Evolutionary conservation across 2,329 filamentous ascomycete genomes (phyloP).

Genomic region (Pestalotiopsis sp.): DNA sequence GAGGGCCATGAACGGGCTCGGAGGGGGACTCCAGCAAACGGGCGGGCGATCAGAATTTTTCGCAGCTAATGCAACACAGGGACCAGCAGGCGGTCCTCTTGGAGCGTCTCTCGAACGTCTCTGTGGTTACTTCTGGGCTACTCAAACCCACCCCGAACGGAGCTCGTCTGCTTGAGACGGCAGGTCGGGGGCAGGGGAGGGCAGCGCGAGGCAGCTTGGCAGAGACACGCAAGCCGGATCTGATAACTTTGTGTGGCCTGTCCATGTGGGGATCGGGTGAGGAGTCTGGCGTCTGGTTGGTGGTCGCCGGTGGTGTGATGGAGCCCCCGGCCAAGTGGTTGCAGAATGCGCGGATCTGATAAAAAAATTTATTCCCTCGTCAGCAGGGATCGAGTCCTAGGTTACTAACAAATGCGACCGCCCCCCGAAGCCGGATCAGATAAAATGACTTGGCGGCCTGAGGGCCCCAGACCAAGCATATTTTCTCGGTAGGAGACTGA

Average conservation of each 20-base stretch:
- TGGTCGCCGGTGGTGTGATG: neutral
- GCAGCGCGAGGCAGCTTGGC: conserved; percentile 28
- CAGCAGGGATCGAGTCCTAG: neutral
- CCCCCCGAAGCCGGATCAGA: conserved; percentile 12
- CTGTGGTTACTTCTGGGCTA: neutral
- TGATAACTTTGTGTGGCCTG: conserved; percentile 35
- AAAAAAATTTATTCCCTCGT: conserved; percentile 12
- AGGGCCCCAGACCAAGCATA: neutral
- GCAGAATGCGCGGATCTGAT: conserved; percentile 13
- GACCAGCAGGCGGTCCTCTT: neutral
- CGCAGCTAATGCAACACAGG: conserved; percentile 20
- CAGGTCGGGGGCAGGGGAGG: conserved; percentile 8
- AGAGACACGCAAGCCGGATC: conserved; percentile 30
- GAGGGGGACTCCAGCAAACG: no score
- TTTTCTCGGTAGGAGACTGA: neutral
- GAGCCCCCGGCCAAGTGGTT: neutral
- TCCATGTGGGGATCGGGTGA: neutral
- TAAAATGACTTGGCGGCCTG: conserved; percentile 14
- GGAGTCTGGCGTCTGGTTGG: neutral
- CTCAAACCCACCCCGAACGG: neutral
- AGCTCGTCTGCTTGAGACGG: conserved; percentile 10
- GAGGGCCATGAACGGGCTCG: neutral
- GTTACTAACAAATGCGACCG: neutral
- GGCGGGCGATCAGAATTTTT: conserved; percentile 20
- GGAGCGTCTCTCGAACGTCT: neutral